Base-by-base conservation (phyloP, 805 yeast species). In the Saturnispora ahearnii region DNA sequence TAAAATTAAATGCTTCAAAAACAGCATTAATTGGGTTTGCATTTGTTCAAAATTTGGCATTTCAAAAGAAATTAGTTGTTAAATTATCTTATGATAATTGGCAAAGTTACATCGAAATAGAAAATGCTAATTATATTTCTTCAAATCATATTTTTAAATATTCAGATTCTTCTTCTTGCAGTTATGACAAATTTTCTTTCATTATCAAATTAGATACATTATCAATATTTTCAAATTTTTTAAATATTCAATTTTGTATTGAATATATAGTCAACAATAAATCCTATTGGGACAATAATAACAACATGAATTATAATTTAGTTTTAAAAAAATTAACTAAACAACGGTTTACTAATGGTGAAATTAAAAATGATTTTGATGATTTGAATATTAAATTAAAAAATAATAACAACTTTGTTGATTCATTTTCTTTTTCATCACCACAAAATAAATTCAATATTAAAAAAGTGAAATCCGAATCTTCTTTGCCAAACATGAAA, bases 51-150 rank as follows among this genome's bases (percentile, higher is more conserved):
- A 73, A 73, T 55, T 11, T 69, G 22, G 55, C 70, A 0, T 73
- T 65, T 57, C 66, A 69, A 48, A 73, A 73, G 56, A 63, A 62
- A 46, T 64, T 73, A 42, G 60, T 65, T 34, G 58, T 80, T 33
- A 78, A 76, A 57, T 62, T 78, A 51, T 72, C 83, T 4, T 63
- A 69, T 49, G 76, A 80, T 62, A 61, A 69, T 50, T 81, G 77
- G 77, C 66, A 69, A 45, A 55, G 58, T 15, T 62, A 57, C 46
- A 49, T 59, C 30, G 67, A 64, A 45, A 57, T 66, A 48, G 65
- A 62, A 26, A 61, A 57, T 50, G 59, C 66, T 15, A 66, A 64
- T 49, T 66, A 66, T 55, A 66, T 66, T 32, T 65, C 69, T 2
- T 66, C 70, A 22, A 66, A 66, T 45, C 68, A 66, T 53, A 64